Evolutionary conservation across 106 monocot species (phyloP), one percentile per base, ranked within the genome.

Genomic region (Xerophyta viscosa): DNA sequence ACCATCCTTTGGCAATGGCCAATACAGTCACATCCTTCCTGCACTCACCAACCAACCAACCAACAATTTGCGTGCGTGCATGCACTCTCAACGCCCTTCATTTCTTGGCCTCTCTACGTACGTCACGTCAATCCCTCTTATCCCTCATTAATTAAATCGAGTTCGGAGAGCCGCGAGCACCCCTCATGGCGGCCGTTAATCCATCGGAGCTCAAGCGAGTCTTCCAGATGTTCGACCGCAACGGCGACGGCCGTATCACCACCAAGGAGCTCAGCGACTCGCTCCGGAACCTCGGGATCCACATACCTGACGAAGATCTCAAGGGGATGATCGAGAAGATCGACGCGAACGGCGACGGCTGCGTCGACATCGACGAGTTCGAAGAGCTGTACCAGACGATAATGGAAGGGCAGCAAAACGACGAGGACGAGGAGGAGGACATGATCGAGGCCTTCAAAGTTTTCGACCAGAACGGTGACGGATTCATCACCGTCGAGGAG

Each of bases 191-290:
- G 22, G 31, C 10, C 27, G 62, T 66, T 62, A 70, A 75, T 33
- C 51, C 66, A 29, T 19, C 75, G 26, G 80, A 81, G 62, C 71
- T 81, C 33, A 53, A 63, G 67, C 56, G 75, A 10, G 80, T 81
- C 9, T 81, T 81, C 71, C 75, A 75, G 58, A 71, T 75, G 80
- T 81, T 81, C 67, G 80, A 81, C 64, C 71, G 70, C 30, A 63
- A 75, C 59, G 71, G 75, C 19, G 75, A 81, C 66, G 80, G 80
- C 6, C 44, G 80, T 26, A 81, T 81, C 37, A 75, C 80, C 27
- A 47, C 48, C 41, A 71, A 50, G 57, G 80, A 81, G 63, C 67
- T 81, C 39, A 47, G 48, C 31, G 75, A 81, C 46, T 81, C 80
- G 24, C 75, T 81, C 24, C 37, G 50, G 31, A 81, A 81, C 43